Base-by-base conservation (phyloP, 495 filamentous ascomycete species). In the Parachaetomium inaequale region DNA sequence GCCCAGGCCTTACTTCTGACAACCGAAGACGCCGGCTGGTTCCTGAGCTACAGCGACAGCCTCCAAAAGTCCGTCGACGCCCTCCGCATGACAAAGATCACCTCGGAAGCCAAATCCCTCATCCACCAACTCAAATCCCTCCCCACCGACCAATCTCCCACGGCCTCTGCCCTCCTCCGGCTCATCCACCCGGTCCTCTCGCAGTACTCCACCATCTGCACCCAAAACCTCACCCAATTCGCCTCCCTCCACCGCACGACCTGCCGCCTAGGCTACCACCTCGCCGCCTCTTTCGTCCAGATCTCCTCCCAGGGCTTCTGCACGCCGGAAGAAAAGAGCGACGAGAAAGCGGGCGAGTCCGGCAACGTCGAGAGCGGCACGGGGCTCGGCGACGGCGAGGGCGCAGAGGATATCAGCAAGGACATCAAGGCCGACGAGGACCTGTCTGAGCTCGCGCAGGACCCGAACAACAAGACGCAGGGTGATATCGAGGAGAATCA, bases 321-420 rank as follows among this genome's bases (percentile, higher is more conserved):
- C 71, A 88, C 84, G 29, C 95, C 95, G 3, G 77, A 84, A 17
- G 91, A 97, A 66, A 85, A 88, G 54, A 88, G 86, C 19, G 83
- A 84, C 40, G 78, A 83, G 6, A 84, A 87, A 51, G 79, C 83
- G 26, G 82, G 84, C 38, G 83, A 88, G 63, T 79, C 83, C 19
- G 89, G 91, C 7, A 85, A 93, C 65, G 78, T 96, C 43, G 93
- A 99, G 72, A 84, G 81, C 53, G 95, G 95, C n/a, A 98, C 93
- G 5, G 95, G 95, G 26, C 84, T 99, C n/a, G 95, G 94, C 31
- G 93, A 96, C 59, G 93, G 93, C 14, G 89, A 96, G 68, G 95
- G 92, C 26, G 91, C 87, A 2, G 91, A 98, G 69, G 93, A 99
- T 76, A 97, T 99, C 58, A 96, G 92, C 75, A 96, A 98, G 67